These are phyloP conservation scores for Suhomyces terraborum DNA, from an alignment of 1,139 yeast species.

Conservation along the genomic window DNA sequence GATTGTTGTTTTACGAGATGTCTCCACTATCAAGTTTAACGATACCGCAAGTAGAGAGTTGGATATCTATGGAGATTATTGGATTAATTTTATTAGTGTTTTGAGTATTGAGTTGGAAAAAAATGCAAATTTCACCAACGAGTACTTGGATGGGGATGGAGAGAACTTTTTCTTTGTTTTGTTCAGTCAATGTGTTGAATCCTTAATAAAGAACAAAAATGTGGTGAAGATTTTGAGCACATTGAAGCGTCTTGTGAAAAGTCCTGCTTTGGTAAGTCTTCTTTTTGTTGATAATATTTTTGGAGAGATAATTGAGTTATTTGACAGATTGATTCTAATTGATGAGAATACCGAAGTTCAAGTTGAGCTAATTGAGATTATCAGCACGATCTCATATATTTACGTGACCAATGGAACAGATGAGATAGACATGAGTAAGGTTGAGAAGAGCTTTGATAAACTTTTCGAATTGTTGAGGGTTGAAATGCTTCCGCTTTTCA, in stretches of 20 bases:
- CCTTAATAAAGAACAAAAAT: slow-evolving; percentile 50
- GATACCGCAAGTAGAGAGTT: slow-evolving; percentile 51
- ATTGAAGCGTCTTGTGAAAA: slow-evolving; percentile 57
- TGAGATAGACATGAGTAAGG: slow-evolving; percentile 22
- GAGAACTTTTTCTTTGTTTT: slow-evolving; percentile 77
- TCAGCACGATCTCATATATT: slow-evolving; percentile 49
- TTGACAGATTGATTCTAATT: slow-evolving; percentile 71
- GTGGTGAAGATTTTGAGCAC: slow-evolving; percentile 52
- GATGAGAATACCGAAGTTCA: slow-evolving; percentile 57
- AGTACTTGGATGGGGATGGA: slow-evolving; percentile 59
- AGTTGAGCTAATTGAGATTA: slow-evolving; percentile 55
- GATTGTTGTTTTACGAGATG: slow-evolving; percentile 76
- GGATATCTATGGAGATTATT: slow-evolving; percentile 61
- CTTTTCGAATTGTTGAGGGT: slow-evolving; percentile 78
- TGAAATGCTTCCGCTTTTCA: slow-evolving; percentile 64
- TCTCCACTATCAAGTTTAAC: slow-evolving; percentile 65
- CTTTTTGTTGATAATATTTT: slow-evolving; percentile 71
- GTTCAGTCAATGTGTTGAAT: slow-evolving; percentile 83
- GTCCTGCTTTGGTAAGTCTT: slow-evolving; percentile 58
- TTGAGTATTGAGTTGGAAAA: slow-evolving; percentile 65
- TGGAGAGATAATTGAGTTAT: slow-evolving; percentile 71
- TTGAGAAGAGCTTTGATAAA: slow-evolving; percentile 68
- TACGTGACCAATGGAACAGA: slow-evolving; percentile 18
- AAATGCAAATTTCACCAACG: slow-evolving; percentile 45
- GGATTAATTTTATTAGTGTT: slow-evolving; percentile 82